These are phyloP conservation scores for Coniochaeta sp. DNA, from an alignment of 2,329 filamentous ascomycete species.

Conservation along the genomic window DNA sequence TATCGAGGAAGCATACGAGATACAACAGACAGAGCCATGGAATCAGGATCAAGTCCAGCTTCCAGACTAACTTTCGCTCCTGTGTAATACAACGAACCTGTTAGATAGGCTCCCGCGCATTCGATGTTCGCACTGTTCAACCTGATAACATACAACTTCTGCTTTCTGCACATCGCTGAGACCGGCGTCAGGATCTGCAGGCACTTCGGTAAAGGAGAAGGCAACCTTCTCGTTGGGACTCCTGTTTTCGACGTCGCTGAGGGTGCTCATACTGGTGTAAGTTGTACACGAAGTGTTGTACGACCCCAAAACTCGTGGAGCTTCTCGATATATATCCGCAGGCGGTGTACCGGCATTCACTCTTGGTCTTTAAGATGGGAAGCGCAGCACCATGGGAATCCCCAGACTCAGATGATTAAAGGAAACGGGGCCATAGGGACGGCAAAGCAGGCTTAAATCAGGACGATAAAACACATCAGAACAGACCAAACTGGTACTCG, in stretches of 20 bases:
- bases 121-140: background rate
- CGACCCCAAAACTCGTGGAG: background rate
- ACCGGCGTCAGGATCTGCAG: conserved; percentile 47
- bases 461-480: background rate
- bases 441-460: background rate
- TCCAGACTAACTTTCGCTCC: conserved; percentile 23
- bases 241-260: background rate
- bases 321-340: background rate
- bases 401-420: background rate
- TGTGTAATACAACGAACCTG: conserved; percentile 3
- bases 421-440: background rate
- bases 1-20: conserved; percentile 36
- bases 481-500: background rate
- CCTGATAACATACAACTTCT: conserved; percentile 35
- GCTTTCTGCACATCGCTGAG: conserved; percentile 48
- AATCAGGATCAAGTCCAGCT: conserved; percentile 24
- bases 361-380: background rate
- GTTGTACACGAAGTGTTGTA: background rate
- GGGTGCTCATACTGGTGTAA: background rate
- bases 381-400: background rate
- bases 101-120: background rate
- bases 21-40: conserved; percentile 48
- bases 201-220: conserved; percentile 10
- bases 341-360: background rate
- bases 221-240: background rate